Base-by-base conservation (phyloP, 495 filamentous ascomycete species). In the Penicillium alfredii region DNA sequence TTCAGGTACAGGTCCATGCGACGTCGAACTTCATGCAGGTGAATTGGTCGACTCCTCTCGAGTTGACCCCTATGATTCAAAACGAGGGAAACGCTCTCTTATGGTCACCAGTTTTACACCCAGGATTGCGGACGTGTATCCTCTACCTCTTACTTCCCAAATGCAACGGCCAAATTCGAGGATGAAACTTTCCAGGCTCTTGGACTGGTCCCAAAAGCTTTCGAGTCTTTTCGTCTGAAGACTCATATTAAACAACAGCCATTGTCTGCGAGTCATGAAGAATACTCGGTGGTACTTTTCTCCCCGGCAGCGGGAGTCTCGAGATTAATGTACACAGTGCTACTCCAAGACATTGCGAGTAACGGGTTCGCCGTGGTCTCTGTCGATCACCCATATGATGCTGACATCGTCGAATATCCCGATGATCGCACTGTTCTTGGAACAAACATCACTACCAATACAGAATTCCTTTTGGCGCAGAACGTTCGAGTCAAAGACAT, bases 341-440 rank as follows among this genome's bases (percentile, higher is more conserved):
- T 64, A 11, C 47, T 56, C n/a, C 49, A 63, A 33, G 24, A 55
- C 58, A 53, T 76, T 11, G 69, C 73, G 4, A 71, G 66, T 38
- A 37, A 52, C 11, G 72, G 73, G 25, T 73, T 61, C 49, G 56
- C 58, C 22, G 67, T 77, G 10, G 46, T 68, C 1, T 51, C 61
- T 6, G 41, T 77, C 13, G 75, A 79, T 38, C 63, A 71, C 34
- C 53, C 73, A 1, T 72, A 73, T 44, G 74, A 76, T 32, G 48
- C 59, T 6, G 18, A 38, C 11, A 45, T 74, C 17, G 64, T 77
- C 16, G 64, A 71, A 26, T 77, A 61, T 40, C 69, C 71, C 1
- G 69, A 76, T 35, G 69, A 67, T 14, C 37, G 32, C 1, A 13
- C 45, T 6, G 46, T 55, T 8, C 35, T 51, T 19, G 35, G 45